Evolutionary conservation across 2,329 filamentous ascomycete genomes (phyloP), one percentile per base, ranked within the genome.

Genomic region (Talaromyces verruculosus): DNA sequence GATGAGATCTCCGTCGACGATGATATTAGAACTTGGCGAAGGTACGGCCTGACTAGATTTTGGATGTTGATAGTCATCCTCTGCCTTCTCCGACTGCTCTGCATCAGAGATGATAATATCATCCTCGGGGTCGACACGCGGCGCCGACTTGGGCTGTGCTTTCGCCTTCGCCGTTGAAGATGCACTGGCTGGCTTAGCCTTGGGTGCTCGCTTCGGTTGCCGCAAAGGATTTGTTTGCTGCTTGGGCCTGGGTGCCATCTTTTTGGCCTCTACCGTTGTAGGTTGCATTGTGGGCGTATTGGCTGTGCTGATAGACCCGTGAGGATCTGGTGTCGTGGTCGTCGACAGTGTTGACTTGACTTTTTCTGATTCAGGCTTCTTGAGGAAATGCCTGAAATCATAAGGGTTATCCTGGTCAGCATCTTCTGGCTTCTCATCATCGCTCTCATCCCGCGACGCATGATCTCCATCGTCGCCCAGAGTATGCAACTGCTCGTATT

Each of bases 401-500:
- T 81, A 83, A 6, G 81, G 81, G 65, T 83, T 83, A 67, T 74
- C 75, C 2, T 78, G 74, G 67, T 83, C 81, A 1, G 81, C 74
- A 17, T 71, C 69, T 6, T 67, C 69, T 39, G 71, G 72, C 2
- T 76, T 77, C 57, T 81, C 79, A n/a, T 82, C 77, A 30, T 78
- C 78, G 61, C 73, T 75, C 41, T 73, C 69, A 28, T 65, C 60
- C 37, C 62, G 47, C 25, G 61, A 61, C 19, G 57, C 62, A n/a
- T 67, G 61, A 33, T 71, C 72, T 7, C 69, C 76, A 33, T 80
- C 77, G n/a, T 79, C 75, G 37, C 74, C 75, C 7, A 77, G 63
- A 25, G 75, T 76, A 33, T 79, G 82, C 43, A 95, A 83, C 67
- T 91, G 91, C 10, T 87, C 83, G 73, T 91, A 88, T 72, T 89